A percentile compares a stretch with the other conserved stretches of the same genome.
phyloP scores from a whole-genome alignment of 352 stramenopile genomes.

The Phytophthora brassicae region DNA sequence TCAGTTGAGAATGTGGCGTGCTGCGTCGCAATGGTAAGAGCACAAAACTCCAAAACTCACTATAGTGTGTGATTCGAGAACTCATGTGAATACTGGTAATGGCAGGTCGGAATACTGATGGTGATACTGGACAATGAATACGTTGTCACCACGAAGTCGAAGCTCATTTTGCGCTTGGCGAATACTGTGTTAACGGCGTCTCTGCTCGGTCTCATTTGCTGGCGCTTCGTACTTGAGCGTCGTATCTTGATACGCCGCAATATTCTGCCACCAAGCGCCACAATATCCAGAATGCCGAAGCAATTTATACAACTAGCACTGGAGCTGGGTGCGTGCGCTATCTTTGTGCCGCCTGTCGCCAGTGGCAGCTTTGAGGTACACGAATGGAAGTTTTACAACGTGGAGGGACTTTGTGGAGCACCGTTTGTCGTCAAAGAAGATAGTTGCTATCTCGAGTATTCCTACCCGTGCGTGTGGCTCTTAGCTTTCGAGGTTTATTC shows the following conservation, averaged over 20 bases:
- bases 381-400: conserved; percentile 73
- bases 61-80: not conserved
- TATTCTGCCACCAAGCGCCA: conserved; percentile 51
- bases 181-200: conserved; percentile 50
- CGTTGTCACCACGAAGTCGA: conserved; percentile 28
- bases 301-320: conserved; percentile 43
- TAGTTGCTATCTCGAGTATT: conserved; percentile 71
- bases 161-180: conserved; percentile 41
- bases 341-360: conserved; percentile 60
- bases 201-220: conserved; percentile 53
- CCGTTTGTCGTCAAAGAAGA: conserved; percentile 34
- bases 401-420: conserved; percentile 33
- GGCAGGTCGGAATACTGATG: conserved; percentile 51
- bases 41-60: not conserved
- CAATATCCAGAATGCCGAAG: conserved; percentile 50
- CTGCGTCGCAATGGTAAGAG: conserved; percentile 44
- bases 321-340: conserved; percentile 51
- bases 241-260: conserved; percentile 69
- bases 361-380: conserved; percentile 50
- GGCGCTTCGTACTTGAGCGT: conserved; percentile 56
- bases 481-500: not conserved
- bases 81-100: not conserved
- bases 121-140: conserved; percentile 78
- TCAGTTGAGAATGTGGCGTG: conserved; percentile 61
- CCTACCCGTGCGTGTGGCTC: conserved; percentile 55